phyloP scores from a whole-genome alignment of 1,284 basidiomycete species.

The Lentinula novae-zelandiae region DNA sequence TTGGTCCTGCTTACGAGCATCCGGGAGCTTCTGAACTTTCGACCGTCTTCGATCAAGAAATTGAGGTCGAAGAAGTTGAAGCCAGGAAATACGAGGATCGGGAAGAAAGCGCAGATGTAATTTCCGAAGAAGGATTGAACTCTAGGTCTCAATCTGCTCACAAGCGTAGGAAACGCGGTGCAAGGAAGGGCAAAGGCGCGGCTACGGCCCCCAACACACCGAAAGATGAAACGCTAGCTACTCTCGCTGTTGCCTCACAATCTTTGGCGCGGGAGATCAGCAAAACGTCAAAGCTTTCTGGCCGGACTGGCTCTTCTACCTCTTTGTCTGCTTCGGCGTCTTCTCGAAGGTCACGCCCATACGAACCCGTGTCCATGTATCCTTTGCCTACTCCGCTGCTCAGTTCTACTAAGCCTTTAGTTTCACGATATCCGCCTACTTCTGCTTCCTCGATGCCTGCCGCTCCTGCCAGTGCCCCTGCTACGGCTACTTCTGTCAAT shows the following conservation, averaged over 20 bases:
- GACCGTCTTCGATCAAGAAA: constrained; percentile 51
- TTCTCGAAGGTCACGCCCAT: constrained; percentile 20
- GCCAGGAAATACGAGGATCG: constrained; percentile 22
- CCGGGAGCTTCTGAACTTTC: constrained; percentile 39
- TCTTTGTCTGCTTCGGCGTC: constrained; percentile 7
- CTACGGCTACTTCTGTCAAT: constrained; percentile 29
- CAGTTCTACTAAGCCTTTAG: constrained; percentile 15
- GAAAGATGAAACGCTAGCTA: constrained; percentile 57
- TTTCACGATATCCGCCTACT: constrained; percentile 18
- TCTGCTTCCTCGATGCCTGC: constrained; percentile 16
- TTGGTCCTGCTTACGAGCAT: constrained; percentile 51
- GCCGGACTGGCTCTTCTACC: constrained; percentile 7
- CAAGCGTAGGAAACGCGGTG: constrained; percentile 77
- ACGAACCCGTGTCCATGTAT: constrained; percentile 40
- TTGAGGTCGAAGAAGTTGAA: constrained; percentile 36
- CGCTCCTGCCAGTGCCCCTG: constrained; percentile 21
- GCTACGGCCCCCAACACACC: constrained; percentile 26
- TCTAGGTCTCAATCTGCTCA: constrained; percentile 62
- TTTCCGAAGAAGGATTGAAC: constrained; percentile 32
- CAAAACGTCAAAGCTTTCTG: constrained; percentile 43
- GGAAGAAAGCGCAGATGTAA: constrained; percentile 31
- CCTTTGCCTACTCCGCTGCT: constrained; percentile 35
- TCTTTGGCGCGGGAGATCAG: constrained; percentile 81
- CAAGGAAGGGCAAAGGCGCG: constrained; percentile 63
- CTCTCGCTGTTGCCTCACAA: constrained; percentile 78